Conservation (phyloP, 2,329 filamentous ascomycete species). For the Passalora sequoiae region DNA sequence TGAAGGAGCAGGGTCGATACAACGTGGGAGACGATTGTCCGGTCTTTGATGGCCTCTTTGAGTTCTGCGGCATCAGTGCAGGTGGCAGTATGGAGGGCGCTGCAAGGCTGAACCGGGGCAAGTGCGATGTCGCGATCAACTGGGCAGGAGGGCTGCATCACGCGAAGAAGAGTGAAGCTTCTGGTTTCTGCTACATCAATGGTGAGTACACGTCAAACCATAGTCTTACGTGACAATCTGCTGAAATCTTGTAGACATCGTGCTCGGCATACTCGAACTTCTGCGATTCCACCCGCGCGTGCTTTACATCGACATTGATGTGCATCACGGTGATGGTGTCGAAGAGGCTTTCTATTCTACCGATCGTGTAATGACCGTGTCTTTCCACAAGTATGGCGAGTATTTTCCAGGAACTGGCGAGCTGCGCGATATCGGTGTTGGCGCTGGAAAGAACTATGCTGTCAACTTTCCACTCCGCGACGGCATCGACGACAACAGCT, state of each 20-base stretch:
- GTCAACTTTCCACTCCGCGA: conserved; percentile 67
- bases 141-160: conserved; percentile 48
- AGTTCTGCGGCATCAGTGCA: conserved; percentile 66
- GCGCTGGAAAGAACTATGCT: conserved; percentile 61
- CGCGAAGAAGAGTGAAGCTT: conserved; percentile 46
- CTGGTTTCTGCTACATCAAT: conserved; percentile 47
- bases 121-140: conserved; percentile 61
- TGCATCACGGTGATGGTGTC: conserved; percentile 64
- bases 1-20: conserved; percentile 79
- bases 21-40: conserved; percentile 61
- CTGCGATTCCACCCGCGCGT: conserved; percentile 60
- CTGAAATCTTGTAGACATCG: conserved; percentile 49
- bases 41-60: conserved; percentile 65
- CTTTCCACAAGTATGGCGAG: conserved; percentile 68
- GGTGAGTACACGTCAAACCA: conserved; percentile 27
- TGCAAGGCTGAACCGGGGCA: conserved; percentile 61
- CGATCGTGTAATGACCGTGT: conserved; percentile 66
- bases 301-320: conserved; percentile 63
- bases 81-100: conserved; percentile 67
- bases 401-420: conserved; percentile 68
- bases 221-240: not conserved
- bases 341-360: conserved; percentile 69
- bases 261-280: conserved; percentile 61
- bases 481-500: conserved; percentile 62
- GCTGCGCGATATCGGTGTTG: conserved; percentile 63